phyloP scores from a whole-genome alignment of 495 filamentous ascomycete species.

The Pyrenula aspistea region DNA sequence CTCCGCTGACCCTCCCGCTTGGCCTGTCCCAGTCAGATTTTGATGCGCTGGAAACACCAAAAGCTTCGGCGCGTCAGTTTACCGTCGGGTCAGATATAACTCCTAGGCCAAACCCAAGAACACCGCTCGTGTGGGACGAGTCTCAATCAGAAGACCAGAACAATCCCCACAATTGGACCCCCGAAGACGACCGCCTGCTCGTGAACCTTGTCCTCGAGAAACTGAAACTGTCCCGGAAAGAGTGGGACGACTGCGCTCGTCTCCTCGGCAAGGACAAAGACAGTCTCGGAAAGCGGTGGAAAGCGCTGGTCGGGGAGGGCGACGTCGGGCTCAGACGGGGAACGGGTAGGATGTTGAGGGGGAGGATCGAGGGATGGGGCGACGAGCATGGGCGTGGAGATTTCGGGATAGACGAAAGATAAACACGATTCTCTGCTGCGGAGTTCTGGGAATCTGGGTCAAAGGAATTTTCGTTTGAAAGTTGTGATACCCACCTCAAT shows the following conservation, averaged over 20 bases:
- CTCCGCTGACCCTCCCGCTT: conserved; percentile 54
- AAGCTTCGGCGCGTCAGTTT: conserved; percentile 14
- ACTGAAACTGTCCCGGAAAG: conserved; percentile 54
- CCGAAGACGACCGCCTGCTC: conserved; percentile 57
- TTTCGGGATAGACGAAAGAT: no score
- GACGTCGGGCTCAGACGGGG: conserved; percentile 34
- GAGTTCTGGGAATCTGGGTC: no score
- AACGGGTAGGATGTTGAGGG: conserved; percentile 33
- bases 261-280: conserved; percentile 51
- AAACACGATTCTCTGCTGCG: no score
- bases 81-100: conserved; percentile 16
- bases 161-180: conserved; percentile 35
- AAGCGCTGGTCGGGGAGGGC: conserved; percentile 49
- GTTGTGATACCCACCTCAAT: no score
- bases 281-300: conserved; percentile 59
- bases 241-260: conserved; percentile 71
- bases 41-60: conserved; percentile 36
- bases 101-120: conserved; percentile 28
- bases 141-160: conserved; percentile 13
- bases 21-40: conserved; percentile 55
- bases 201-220: conserved; percentile 67
- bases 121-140: conserved; percentile 17
- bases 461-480: no score
- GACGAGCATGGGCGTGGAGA: no score
- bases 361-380: conserved; percentile 38